Conservation (phyloP, 2,329 filamentous ascomycete genomes). For the Ceratocystis albifundus region DNA sequence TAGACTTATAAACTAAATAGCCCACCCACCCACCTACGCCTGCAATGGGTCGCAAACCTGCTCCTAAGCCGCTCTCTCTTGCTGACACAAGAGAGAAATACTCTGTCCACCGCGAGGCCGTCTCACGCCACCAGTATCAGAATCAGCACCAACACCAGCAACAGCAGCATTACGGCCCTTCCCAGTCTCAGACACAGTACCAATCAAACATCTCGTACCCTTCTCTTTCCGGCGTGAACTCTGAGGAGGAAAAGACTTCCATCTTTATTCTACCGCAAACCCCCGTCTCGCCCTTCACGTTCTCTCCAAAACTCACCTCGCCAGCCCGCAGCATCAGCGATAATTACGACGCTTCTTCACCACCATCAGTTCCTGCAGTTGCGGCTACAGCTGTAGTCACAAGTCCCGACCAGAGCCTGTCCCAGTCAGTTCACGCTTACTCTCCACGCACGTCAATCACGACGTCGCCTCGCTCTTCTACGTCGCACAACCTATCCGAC, state of each 20-base stretch:
- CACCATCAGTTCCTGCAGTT: not conserved
- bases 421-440: not conserved
- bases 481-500: not conserved
- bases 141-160: slow-evolving; percentile 1
- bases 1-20: slow-evolving; percentile 9
- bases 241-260: slow-evolving; percentile 33
- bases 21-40: not conserved
- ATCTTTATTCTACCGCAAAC: slow-evolving; percentile 33
- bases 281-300: slow-evolving; percentile 36
- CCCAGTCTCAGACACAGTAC: not conserved
- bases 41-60: slow-evolving; percentile 47
- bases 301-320: slow-evolving; percentile 29
- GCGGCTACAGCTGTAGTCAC: not conserved
- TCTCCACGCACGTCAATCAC: not conserved
- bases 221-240: slow-evolving; percentile 4
- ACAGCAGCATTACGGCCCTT: not conserved
- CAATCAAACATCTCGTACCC: not conserved
- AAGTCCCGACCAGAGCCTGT: not conserved
- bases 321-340: not conserved
- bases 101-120: slow-evolving; percentile 4
- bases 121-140: slow-evolving; percentile 10
- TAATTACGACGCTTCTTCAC: not conserved
- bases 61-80: slow-evolving; percentile 47
- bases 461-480: not conserved
- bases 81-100: slow-evolving; percentile 29